Conservation (phyloP, 2,329 filamentous ascomycete genomes). For the Penicillium nordicum region DNA sequence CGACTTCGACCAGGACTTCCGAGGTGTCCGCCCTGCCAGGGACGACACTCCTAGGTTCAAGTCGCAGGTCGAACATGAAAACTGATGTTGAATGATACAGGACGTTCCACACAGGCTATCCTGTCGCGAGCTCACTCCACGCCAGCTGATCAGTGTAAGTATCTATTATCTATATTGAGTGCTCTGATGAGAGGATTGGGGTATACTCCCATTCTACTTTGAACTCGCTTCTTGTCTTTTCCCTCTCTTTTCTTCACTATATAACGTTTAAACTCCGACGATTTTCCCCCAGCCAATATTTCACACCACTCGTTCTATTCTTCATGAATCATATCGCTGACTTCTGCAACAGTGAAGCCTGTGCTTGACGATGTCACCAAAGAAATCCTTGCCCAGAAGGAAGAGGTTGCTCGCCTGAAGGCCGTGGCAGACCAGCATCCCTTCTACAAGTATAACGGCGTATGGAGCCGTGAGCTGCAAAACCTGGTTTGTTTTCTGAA, state of each 20-base stretch:
- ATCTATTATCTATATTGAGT: constrained; percentile 10
- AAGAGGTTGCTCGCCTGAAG: constrained; percentile 67
- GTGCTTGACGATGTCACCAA: constrained; percentile 68
- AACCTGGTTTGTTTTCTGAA: constrained; percentile 59
- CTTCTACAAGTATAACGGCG: constrained; percentile 95
- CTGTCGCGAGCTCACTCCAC: constrained; percentile 90
- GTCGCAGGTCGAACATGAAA: background rate
- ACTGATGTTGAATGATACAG: constrained; percentile 36
- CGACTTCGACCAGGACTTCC: background rate
- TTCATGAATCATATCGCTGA: constrained; percentile 5
- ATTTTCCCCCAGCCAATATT: too few relatives aligned
- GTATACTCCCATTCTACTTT: background rate
- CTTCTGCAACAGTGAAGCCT: constrained; percentile 54
- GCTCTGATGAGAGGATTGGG: background rate
- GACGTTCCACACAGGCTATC: constrained; percentile 74
- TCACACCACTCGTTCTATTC: background rate
- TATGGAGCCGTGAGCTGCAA: constrained; percentile 83
- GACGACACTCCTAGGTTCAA: background rate
- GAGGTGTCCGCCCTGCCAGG: background rate
- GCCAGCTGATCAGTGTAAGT: constrained; percentile 60
- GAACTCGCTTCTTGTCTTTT: background rate
- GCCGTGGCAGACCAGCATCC: constrained; percentile 77
- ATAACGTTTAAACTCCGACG: background rate
- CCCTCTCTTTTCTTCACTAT: background rate
- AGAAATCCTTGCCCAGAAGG: constrained; percentile 68